A percentile compares a stretch with the other conserved stretches of the same genome.
Evolutionary conservation across 2,329 filamentous ascomycete genomes (phyloP).

Genomic region (Pestalotiopsis sp.): DNA sequence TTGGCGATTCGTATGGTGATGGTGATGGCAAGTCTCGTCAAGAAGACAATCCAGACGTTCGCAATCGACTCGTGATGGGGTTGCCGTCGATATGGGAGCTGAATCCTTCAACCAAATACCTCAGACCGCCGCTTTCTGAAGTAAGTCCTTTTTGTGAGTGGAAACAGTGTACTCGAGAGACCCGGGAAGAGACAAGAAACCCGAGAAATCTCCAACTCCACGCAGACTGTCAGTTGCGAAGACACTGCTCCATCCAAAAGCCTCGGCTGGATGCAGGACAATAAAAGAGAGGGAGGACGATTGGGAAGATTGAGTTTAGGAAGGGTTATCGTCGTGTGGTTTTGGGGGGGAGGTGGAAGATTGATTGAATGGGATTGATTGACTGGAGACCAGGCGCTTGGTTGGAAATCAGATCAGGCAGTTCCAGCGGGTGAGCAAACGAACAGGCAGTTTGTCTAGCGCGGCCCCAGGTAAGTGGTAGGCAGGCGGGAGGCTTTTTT

Average conservation of each 20-base stretch:
- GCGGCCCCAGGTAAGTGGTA: neutral
- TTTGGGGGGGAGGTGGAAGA: neutral
- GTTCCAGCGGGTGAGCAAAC: neutral
- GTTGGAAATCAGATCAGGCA: constrained; percentile 2
- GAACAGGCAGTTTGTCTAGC: neutral
- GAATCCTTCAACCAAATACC: constrained; percentile 27
- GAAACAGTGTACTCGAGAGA: constrained; percentile 7
- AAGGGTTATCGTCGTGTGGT: neutral
- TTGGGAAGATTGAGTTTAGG: neutral
- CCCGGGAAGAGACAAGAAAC: constrained; percentile 15
- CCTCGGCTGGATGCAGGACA: constrained; percentile 6
- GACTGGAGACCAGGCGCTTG: neutral
- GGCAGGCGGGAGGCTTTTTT: neutral
- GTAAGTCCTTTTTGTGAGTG: constrained; percentile 11
- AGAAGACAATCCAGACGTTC: constrained; percentile 19
- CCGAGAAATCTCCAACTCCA: constrained; percentile 14
- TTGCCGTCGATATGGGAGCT: constrained; percentile 21
- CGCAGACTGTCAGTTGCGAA: constrained; percentile 9
- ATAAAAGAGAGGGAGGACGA: neutral
- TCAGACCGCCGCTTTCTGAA: constrained; percentile 24
- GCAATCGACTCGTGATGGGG: constrained; percentile 25
- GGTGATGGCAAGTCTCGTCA: neutral
- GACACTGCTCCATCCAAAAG: constrained; percentile 15
- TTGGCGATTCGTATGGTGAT: neutral
- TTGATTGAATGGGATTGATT: constrained; percentile 2